A percentile compares a stretch with the other conserved stretches of the same genome.
These are phyloP conservation scores for Hirschfeldia incana DNA, from an alignment of 345 rosid species.

Conservation along the genomic window DNA sequence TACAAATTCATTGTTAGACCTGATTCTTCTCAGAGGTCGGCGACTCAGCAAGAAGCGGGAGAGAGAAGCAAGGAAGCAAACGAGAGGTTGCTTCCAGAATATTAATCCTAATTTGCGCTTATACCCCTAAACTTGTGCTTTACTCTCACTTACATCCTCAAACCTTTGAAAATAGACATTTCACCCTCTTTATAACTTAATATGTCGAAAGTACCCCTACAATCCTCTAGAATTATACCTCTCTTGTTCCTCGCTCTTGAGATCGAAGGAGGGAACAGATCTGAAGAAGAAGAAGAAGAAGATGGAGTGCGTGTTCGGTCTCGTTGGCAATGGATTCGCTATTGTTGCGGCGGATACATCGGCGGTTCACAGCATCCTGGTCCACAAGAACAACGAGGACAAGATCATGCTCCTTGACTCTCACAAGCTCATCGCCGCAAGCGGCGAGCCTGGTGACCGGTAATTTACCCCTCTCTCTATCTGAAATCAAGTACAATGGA, in stretches of 20 bases:
- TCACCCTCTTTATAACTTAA: neutral
- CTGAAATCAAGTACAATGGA: no score
- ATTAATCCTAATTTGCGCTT: neutral
- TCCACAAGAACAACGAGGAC: conserved; percentile 93
- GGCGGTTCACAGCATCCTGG: conserved; percentile 86
- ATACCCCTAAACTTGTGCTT: neutral
- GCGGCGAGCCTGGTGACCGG: conserved; percentile 98
- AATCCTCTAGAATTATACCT: conserved; percentile 12
- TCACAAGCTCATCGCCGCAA: conserved; percentile 94
- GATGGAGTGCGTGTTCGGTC: conserved; percentile 96
- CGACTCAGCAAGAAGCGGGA: conserved; percentile 36
- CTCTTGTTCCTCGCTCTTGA: conserved; percentile 36
- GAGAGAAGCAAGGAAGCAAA: conserved; percentile 12
- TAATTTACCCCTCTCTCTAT: conserved; percentile 20
- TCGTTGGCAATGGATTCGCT: conserved; percentile 86
- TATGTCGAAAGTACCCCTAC: conserved; percentile 1
- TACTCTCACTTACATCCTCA: neutral
- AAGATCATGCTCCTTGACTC: conserved; percentile 96
- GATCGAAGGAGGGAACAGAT: conserved; percentile 21
- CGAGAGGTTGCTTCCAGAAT: conserved; percentile 35
- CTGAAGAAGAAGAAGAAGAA: conserved; percentile 31
- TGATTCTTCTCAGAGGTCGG: conserved; percentile 37
- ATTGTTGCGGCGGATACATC: conserved; percentile 87
- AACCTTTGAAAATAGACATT: neutral
- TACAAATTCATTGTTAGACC: conserved; percentile 32